Percentiles rank a stretch among this genome's conserved stretches.
These are phyloP conservation scores for Blastobotrys apis DNA, from an alignment of 1,139 yeast species.

Conservation along the genomic window DNA sequence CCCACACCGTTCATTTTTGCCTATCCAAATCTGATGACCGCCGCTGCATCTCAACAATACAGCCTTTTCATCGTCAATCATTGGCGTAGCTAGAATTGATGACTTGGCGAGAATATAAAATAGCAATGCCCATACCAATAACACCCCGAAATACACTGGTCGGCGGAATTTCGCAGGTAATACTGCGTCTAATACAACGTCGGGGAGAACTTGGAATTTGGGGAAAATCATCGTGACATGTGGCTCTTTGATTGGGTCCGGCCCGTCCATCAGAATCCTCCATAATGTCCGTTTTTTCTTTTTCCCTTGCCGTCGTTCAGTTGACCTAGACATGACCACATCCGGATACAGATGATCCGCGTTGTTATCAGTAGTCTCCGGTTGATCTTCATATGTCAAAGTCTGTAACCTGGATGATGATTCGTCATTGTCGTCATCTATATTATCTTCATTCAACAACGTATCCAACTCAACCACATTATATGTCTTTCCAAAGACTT, in stretches of 20 bases:
- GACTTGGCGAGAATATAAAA: conserved; percentile 23
- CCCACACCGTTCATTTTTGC: conserved; percentile 72
- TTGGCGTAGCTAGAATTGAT: conserved; percentile 29
- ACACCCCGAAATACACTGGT: conserved; percentile 11
- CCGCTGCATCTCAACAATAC: conserved; percentile 27
- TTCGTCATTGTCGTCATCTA: background rate
- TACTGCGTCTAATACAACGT: conserved; percentile 3
- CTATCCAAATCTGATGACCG: conserved; percentile 57
- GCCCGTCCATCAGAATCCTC: conserved; percentile 27
- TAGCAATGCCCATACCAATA: conserved; percentile 25
- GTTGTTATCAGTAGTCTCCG: too few relatives aligned
- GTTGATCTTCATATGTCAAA: too few relatives aligned
- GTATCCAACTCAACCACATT: conserved; percentile 10
- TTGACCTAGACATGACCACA: too few relatives aligned
- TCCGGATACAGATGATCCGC: too few relatives aligned
- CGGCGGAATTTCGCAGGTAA: conserved; percentile 12
- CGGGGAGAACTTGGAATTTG: conserved; percentile 26
- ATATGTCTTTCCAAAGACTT: background rate
- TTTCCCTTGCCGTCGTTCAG: too few relatives aligned
- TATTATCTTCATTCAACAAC: conserved; percentile 2
- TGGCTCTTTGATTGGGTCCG: conserved; percentile 24
- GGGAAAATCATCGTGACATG: conserved; percentile 24
- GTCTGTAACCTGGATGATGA: too few relatives aligned
- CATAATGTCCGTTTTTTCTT: conserved; percentile 11
- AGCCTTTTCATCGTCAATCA: conserved; percentile 24